Evolutionary conservation across 805 yeast genomes (phyloP), one percentile per base, ranked within the genome.

Genomic region (Suhomyces sp.): DNA sequence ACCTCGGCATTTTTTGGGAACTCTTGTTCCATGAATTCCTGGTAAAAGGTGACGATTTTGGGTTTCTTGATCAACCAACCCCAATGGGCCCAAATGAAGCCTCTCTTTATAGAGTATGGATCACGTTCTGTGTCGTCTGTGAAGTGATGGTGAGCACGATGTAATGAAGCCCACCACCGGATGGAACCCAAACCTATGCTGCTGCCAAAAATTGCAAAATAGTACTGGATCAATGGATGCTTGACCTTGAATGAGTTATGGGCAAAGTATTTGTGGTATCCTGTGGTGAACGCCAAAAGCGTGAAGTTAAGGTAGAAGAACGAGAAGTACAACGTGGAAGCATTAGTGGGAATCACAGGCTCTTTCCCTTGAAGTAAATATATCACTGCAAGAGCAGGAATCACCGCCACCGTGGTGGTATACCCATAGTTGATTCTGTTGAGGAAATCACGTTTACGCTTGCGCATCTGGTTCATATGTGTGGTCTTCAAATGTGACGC

Each of bases 111-210:
- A 51, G 80, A 80, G 60, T 86, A 88, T 1, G 98, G 97, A 58
- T 90, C 98, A 50, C 75, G 73, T 41, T 86, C 95, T 0, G 95
- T 83, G 54, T 90, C 96, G 41, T 67, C 72, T 27, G 93, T 81
- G 58, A 75, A 85, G 39, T 91, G 77, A 60, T 90, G 97, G 63
- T 90, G 97, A 4, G 93, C 88, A 40, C 95, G 69, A 65, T 90
- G 98, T 29, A 85, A 71, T 11, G 81, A 70, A 15, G 85, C 81
- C 95, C 95, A 88, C 75, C 82, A 74, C 51, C 81, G 71, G 9
- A 81, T 77, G 3, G 86, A 73, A 4, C 95, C 95, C 35, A 87
- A 65, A 2, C 88, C 95, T 6, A 81, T 77, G 46, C 86, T 82
- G 12, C 82, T 64, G 5, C 91, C 90, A 28, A 79, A 66, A 0